phyloP scores from a whole-genome alignment of 1,284 basidiomycete genomes.

The Cystobasidium pallidum region DNA sequence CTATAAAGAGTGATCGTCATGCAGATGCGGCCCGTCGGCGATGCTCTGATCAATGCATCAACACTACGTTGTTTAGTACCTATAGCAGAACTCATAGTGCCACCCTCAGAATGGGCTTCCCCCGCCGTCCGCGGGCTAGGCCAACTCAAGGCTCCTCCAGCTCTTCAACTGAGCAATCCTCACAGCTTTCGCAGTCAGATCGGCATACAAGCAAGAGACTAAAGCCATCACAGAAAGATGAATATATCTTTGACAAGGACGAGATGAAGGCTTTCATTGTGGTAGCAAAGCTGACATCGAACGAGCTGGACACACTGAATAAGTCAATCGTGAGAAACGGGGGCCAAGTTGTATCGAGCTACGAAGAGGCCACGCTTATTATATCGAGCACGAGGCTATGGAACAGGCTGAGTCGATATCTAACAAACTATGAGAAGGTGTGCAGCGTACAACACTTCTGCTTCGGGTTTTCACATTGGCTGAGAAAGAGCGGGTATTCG shows the following conservation, averaged over 20 bases:
- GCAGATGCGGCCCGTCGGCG: not conserved
- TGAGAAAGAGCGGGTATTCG: not conserved
- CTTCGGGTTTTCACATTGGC: not conserved
- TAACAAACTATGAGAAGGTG: conserved; percentile 28
- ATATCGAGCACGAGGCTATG: conserved; percentile 36
- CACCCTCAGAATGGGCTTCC: conserved; percentile 30
- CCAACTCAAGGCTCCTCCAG: conserved; percentile 32
- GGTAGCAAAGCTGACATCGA: conserved; percentile 37
- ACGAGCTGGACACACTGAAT: conserved; percentile 17
- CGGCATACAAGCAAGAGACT: conserved; percentile 23
- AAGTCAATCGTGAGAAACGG: conserved; percentile 27
- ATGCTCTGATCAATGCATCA: not conserved
- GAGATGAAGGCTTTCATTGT: conserved; percentile 29
- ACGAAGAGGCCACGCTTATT: conserved; percentile 30
- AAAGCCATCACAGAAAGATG: conserved; percentile 17
- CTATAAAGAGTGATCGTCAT: not conserved
- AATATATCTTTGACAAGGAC: conserved; percentile 34
- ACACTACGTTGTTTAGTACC: not conserved
- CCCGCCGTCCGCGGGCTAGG: conserved; percentile 23
- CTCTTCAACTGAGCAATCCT: conserved; percentile 32
- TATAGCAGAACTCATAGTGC: not conserved
- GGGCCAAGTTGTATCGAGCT: conserved; percentile 27
- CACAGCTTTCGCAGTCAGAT: conserved; percentile 1
- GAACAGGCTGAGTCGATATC: conserved; percentile 23
- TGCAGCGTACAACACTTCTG: not conserved